Base-by-base conservation (phyloP, 352 stramenopile species). In the Pythium vanterpoolii region DNA sequence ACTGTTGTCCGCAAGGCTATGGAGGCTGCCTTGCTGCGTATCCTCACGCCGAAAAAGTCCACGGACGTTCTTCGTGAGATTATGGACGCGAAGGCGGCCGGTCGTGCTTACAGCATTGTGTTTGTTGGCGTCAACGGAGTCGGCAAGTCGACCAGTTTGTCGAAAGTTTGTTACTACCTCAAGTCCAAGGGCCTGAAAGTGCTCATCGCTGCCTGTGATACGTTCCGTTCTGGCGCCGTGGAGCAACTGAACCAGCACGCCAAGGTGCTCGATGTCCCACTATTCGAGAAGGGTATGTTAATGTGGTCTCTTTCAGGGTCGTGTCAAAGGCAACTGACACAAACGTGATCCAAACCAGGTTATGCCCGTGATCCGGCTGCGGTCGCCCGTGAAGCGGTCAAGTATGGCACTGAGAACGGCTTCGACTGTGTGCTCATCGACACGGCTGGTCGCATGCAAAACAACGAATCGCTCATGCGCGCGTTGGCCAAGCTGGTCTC, bases 81-180 rank as follows among this genome's bases (percentile, higher is more conserved):
- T 63, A 62, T 95, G 45, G 83, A 92, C 30, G 85, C 89, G 11
- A 96, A 91, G 66, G 83, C 77, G 6, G 72, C 87, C 40, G 83
- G 86, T 31, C 83, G 83, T 60, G 90, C 95, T n/a, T 99, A 98
- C 78, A 97, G 93, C 49, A 98, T 99, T 72, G 94, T 98, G 4
- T 99, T 99, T 71, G 93, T 99, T 16, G 97, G 97, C 31, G 98
- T 99, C 31, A 99, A 99, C 73, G 97, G 97, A 50, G 95, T 99
- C 43, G 96, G 97, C 60, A 99, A 99, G 76, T 98, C 90, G n/a
- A 99, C 97, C 7, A 98, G 87, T 58, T 75, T 99, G 40, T 97
- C 97, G 48, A 99, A 99, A 73, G 92, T 99, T 56, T 97, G 93
- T 58, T 99, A 99, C 79, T 99, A 99, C 72, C 85, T 99, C 42